Conservation (phyloP, 1,284 basidiomycete species). For the Puccinia horiana region DNA sequence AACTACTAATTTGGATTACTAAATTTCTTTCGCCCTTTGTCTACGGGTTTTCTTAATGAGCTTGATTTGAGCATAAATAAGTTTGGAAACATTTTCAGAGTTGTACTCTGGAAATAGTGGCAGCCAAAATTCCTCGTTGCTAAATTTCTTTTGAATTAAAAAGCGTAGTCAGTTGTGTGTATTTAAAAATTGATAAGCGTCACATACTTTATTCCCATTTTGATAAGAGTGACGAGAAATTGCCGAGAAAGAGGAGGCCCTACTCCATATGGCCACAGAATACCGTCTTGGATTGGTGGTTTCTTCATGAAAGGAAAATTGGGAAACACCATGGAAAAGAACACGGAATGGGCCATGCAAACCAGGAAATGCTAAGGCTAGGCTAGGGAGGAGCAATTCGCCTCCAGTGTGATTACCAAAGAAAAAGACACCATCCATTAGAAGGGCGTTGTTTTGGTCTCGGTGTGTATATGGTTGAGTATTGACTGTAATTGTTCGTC, state of each 20-base stretch:
- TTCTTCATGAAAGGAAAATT: background rate
- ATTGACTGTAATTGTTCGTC: background rate
- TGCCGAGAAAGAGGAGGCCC: background rate
- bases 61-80: background rate
- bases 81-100: background rate
- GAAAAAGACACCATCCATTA: background rate
- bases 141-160: background rate
- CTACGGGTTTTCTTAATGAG: background rate
- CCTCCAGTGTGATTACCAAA: background rate
- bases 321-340: background rate
- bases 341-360: background rate
- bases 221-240: background rate
- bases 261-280: conserved; percentile 2
- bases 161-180: background rate
- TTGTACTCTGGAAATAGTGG: background rate
- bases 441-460: background rate
- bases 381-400: background rate
- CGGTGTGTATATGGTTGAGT: background rate
- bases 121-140: background rate
- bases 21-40: background rate
- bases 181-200: background rate
- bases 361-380: background rate
- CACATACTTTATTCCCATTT: background rate
- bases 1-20: background rate
- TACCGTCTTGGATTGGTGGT: background rate